Conservation (phyloP, 805 yeast genomes). For the Candida namnaoensis region DNA sequence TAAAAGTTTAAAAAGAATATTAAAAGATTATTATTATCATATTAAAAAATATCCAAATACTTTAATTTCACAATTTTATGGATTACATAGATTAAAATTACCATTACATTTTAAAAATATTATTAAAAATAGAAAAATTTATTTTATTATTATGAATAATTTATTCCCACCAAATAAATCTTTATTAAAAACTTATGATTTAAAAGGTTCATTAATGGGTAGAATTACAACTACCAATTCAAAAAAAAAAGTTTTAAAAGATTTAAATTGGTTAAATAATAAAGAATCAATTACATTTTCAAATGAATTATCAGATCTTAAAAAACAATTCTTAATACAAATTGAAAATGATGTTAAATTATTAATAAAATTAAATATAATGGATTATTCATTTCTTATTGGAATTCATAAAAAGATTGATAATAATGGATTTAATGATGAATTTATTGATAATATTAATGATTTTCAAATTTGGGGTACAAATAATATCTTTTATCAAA, state of each 20-base stretch:
- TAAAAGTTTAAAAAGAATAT: slow-evolving; percentile 62
- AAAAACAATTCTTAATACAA: slow-evolving; percentile 46
- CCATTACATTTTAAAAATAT: slow-evolving; percentile 38
- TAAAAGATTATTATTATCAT: slow-evolving; percentile 73
- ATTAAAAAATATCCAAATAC: slow-evolving; percentile 83
- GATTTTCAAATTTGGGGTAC: slow-evolving; percentile 19
- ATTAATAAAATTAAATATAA: slow-evolving; percentile 67
- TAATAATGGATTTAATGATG: slow-evolving; percentile 6
- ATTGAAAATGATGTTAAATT: slow-evolving; percentile 67
- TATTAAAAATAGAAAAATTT: slow-evolving; percentile 56
- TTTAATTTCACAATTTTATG: slow-evolving; percentile 89
- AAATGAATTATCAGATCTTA: slow-evolving; percentile 46
- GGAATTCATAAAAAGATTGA: slow-evolving; percentile 65
- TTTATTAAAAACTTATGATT: slow-evolving; percentile 77
- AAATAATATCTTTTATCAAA: slow-evolving; percentile 54
- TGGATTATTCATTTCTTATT: slow-evolving; percentile 89
- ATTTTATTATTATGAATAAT: slow-evolving; percentile 94
- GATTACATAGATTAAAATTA: slow-evolving; percentile 87
- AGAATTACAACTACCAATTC: slow-evolving; percentile 38
- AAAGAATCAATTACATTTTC: slow-evolving; percentile 66
- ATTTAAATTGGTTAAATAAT: slow-evolving; percentile 76
- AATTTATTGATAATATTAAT: slow-evolving; percentile 14
- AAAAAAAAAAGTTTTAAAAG: slow-evolving; percentile 58
- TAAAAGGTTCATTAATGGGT: slow-evolving; percentile 91
- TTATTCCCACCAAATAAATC: slow-evolving; percentile 90